Percentiles rank a stretch among this genome's conserved stretches.
Evolutionary conservation across 345 rosid genomes (phyloP).

Genomic region (Hibiscus syriacus): DNA sequence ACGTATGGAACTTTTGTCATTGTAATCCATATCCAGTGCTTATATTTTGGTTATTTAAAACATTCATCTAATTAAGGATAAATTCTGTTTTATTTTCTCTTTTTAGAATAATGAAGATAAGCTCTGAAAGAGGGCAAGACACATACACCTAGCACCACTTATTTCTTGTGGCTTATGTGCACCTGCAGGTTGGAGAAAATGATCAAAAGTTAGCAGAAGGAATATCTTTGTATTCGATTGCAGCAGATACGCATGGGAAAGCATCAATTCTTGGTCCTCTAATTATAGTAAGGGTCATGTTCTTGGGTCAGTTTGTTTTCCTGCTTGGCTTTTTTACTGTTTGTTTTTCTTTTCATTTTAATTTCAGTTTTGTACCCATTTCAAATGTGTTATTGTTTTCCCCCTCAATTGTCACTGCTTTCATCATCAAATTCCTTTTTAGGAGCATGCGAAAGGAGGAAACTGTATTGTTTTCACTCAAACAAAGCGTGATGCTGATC

Average conservation of each 20-base stretch:
- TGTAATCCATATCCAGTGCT: background rate
- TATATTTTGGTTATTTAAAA: background rate
- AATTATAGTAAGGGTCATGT: constrained; percentile 47
- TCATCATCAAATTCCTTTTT: constrained; percentile 16
- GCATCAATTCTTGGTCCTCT: constrained; percentile 75
- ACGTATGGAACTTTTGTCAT: background rate
- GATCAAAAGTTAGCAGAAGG: constrained; percentile 91
- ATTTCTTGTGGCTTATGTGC: constrained; percentile 7
- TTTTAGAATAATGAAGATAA: background rate
- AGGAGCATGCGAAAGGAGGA: constrained; percentile 98
- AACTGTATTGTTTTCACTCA: constrained; percentile 94
- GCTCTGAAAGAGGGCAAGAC: background rate
- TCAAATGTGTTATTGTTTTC: background rate
- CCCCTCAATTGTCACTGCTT: background rate
- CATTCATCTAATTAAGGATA: background rate
- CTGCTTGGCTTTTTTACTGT: background rate
- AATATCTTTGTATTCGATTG: constrained; percentile 64
- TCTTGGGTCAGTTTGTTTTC: background rate
- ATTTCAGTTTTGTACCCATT: background rate
- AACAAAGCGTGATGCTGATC: constrained; percentile 94
- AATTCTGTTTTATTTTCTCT: no score
- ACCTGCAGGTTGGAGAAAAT: constrained; percentile 80
- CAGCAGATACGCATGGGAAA: constrained; percentile 43
- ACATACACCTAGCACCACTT: background rate
- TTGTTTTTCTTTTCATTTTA: background rate